Evolutionary conservation across 192 early-diverging fungal species (phyloP).

Genomic region (Kappamyces sp.): DNA sequence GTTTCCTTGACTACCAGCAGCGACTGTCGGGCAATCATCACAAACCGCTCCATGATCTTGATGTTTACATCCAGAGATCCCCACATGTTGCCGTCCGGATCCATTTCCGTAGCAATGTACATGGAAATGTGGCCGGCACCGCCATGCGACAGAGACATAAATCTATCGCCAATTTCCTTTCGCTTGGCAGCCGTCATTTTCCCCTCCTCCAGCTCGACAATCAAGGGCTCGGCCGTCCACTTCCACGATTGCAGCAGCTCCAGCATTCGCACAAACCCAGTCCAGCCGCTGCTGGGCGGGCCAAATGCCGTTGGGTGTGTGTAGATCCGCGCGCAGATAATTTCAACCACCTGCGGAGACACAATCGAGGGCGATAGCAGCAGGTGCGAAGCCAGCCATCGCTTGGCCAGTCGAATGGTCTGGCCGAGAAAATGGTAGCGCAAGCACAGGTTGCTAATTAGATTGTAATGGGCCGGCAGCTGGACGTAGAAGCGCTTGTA

Average conservation of each 20-base stretch:
- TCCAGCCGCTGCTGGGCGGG: conserved; percentile 57
- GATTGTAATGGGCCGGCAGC: conserved; percentile 50
- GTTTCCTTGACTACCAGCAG: conserved; percentile 43
- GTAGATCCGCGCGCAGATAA: conserved; percentile 68
- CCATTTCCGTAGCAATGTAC: conserved; percentile 63
- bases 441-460: conserved; percentile 71
- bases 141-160: conserved; percentile 23
- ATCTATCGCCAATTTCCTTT: conserved; percentile 34
- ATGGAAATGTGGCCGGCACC: conserved; percentile 42
- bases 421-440: conserved; percentile 66
- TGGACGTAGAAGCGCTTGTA: conserved; percentile 29
- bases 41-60: conserved; percentile 57
- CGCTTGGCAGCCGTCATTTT: conserved; percentile 39
- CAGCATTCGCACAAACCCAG: conserved; percentile 74
- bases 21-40: conserved; percentile 61
- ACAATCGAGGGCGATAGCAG: conserved; percentile 53
- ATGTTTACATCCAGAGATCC: conserved; percentile 43
- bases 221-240: conserved; percentile 69
- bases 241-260: conserved; percentile 66
- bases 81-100: conserved; percentile 58
- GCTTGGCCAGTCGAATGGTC: conserved; percentile 81
- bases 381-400: conserved; percentile 83
- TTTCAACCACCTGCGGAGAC: conserved; percentile 71
- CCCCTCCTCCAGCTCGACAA: conserved; percentile 69
- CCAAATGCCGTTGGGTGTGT: conserved; percentile 48